A percentile compares a stretch with the other conserved stretches of the same genome.
These are phyloP conservation scores for Cordyceps tenuipes DNA, from an alignment of 2,329 filamentous ascomycete genomes.

Conservation along the genomic window DNA sequence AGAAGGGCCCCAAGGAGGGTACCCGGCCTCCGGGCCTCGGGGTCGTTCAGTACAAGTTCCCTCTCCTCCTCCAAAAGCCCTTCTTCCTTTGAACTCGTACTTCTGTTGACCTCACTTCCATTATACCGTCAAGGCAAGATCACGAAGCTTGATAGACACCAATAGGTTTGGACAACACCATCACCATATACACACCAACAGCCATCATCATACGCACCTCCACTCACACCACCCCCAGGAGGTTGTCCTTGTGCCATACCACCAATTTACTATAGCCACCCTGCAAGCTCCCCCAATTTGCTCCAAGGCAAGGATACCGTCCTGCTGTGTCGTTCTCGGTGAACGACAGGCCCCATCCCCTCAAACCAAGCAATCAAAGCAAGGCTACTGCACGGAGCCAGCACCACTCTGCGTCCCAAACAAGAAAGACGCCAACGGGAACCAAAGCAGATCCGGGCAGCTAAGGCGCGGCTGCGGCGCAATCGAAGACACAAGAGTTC, in stretches of 20 bases:
- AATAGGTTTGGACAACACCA: not conserved
- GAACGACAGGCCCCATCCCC: not conserved
- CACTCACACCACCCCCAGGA: constrained; percentile 7
- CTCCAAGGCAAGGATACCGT: constrained; percentile 3
- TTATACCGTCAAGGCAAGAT: not conserved
- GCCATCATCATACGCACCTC: constrained; percentile 5
- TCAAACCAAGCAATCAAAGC: not conserved
- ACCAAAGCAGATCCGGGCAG: constrained; percentile 16
- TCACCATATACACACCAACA: constrained; percentile 4
- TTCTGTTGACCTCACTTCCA: constrained; percentile 7
- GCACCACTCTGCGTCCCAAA: constrained; percentile 8
- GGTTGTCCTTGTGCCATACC: constrained; percentile 9
- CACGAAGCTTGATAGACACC: not conserved
- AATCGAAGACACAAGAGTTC: constrained; percentile 21
- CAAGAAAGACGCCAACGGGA: constrained; percentile 4
- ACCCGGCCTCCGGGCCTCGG: constrained; percentile 9
- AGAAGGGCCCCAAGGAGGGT: constrained; percentile 6
- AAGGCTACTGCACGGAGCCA: constrained; percentile 3
- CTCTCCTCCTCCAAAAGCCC: constrained; percentile 4
- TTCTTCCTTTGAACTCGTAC: not conserved
- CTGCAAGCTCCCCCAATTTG: constrained; percentile 1
- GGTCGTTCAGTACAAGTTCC: not conserved
- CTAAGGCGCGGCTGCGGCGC: constrained; percentile 4
- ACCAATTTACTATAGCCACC: constrained; percentile 12
- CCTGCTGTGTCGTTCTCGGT: constrained; percentile 4